Conservation (phyloP, 768 basidiomycete species). For the Auricularia auricula-judae region DNA sequence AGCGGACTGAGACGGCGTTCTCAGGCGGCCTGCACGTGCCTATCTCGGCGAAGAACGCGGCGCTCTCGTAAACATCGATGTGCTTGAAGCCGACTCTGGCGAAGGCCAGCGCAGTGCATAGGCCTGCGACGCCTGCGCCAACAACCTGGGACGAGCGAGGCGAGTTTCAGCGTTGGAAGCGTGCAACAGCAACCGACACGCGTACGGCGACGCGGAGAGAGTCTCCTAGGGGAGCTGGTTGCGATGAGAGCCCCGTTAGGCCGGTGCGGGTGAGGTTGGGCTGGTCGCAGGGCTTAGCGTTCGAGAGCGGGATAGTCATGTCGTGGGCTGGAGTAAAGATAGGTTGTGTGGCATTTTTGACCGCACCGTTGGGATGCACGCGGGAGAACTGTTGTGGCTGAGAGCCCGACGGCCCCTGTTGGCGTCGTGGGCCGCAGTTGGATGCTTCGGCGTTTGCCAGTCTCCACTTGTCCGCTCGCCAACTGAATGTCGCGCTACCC, state of each 20-base stretch:
- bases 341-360: neutral
- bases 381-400: no score
- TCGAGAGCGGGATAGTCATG: neutral
- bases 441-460: no score
- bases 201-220: neutral
- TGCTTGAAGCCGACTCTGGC: slow-evolving; percentile 20
- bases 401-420: no score
- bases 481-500: no score
- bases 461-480: no score
- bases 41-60: slow-evolving; percentile 21
- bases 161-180: neutral
- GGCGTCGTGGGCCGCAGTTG: no score
- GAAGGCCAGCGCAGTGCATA: slow-evolving; percentile 20
- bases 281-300: neutral
- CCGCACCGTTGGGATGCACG: no score
- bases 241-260: neutral
- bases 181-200: neutral
- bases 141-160: neutral
- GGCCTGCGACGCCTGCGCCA: slow-evolving; percentile 15
- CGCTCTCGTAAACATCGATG: slow-evolving; percentile 21
- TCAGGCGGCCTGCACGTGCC: slow-evolving; percentile 25
- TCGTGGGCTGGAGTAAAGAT: neutral
- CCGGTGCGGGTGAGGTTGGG: neutral
- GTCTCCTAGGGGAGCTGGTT: neutral
- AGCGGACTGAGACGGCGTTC: slow-evolving; percentile 20